phyloP scores from a whole-genome alignment of 768 basidiomycete genomes.

The Crepidotus variabilis region DNA sequence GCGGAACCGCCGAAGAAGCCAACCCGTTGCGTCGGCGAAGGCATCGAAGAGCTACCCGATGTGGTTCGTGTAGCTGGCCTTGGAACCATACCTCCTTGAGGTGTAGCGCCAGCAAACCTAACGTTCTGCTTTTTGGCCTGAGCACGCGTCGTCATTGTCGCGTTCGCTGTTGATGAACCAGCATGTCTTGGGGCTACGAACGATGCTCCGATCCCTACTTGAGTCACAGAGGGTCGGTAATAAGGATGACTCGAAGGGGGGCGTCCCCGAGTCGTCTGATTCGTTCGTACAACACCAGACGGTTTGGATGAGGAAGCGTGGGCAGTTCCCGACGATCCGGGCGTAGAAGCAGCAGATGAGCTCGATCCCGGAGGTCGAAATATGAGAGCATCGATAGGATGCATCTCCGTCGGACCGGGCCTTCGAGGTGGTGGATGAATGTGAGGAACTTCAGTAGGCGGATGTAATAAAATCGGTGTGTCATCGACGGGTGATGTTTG shows the following conservation, averaged over 20 bases:
- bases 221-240: not conserved
- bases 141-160: slow-evolving; percentile 5
- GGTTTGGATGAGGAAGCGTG: slow-evolving; percentile 4
- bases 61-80: not conserved
- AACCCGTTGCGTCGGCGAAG: slow-evolving; percentile 10
- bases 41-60: slow-evolving; percentile 9
- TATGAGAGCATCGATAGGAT: slow-evolving; percentile 7
- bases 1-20: not conserved
- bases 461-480: slow-evolving; percentile 28
- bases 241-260: slow-evolving; percentile 9
- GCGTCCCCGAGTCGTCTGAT: not conserved
- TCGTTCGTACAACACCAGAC: not conserved
- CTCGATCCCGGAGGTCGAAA: slow-evolving; percentile 2
- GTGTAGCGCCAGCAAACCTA: slow-evolving; percentile 3
- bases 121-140: slow-evolving; percentile 8
- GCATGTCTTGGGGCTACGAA: not conserved
- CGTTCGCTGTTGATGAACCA: not conserved
- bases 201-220: slow-evolving; percentile 1
- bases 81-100: slow-evolving; percentile 2
- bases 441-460: slow-evolving; percentile 17
- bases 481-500: slow-evolving; percentile 18
- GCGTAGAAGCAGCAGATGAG: not conserved
- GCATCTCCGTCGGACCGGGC: not conserved
- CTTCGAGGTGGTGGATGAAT: slow-evolving; percentile 10
- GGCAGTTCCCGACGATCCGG: not conserved